Evolutionary conservation across 305 asterid species (phyloP), one percentile per base, ranked within the genome.

Genomic region (Fraxinus baroniana): DNA sequence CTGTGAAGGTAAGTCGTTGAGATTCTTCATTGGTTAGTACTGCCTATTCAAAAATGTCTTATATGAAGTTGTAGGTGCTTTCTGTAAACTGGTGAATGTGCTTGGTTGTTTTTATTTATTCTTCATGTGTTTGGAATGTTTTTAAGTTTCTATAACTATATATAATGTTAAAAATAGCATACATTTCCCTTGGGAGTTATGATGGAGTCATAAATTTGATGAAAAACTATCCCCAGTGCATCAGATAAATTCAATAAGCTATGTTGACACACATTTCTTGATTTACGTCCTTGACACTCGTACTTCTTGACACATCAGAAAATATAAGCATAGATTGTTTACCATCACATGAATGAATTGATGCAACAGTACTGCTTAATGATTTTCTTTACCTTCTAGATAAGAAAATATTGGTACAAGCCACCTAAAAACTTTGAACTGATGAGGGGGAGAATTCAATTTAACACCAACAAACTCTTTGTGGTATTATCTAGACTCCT

Each of bases 1-100:
- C 82, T 76, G 80, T 94, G 82, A 89, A 92, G 97, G 97, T 91
- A 68, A 87, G 82, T 80, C 81, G 35, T 22, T 68, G 36, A 26
- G 36, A 28, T 28, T 68, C 74, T 26, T 13, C 9, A 13, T 26
- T 68, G 36, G n/a, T 26, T 68, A 68, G 36, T 26, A 28, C 32
- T 68, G 74, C 8, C 74, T 9, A 68, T 26, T 68, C 20, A 64
- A 22, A 64, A 64, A 26, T 62, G 22, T 22, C 22, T 0, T 22
- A n/a, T 7, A 5, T 62, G 72, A 20, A 64, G 72, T 62, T 22
- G 33, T 24, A 24, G 35, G 26, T 24, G 73, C 73, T 64, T 64
- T 24, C 36, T 9, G 32, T 24, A 28, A 66, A 24, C 18, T 66
- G 35, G 74, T n/a, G n/a, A 24, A 7, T 24, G 18, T 68, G 74